Evolutionary conservation across 2,329 filamentous ascomycete genomes (phyloP).

Genomic region (Bipolaris oryzae): DNA sequence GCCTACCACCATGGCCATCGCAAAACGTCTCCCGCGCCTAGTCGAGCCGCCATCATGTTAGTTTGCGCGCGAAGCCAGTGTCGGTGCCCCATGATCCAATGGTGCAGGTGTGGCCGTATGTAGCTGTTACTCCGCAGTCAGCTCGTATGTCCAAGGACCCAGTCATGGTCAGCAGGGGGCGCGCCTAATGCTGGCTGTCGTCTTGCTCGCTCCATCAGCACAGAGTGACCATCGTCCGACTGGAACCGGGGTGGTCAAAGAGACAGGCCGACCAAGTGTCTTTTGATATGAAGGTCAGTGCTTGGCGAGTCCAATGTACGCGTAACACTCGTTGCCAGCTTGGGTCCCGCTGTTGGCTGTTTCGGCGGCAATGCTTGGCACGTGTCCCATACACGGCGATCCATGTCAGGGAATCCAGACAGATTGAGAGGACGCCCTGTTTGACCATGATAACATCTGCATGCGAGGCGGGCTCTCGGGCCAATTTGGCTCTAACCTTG

Average conservation of each 20-base stretch:
- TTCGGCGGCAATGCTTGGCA: conserved; percentile 15
- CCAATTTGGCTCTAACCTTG: neutral
- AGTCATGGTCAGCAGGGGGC: neutral
- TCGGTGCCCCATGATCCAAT: neutral
- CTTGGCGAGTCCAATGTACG: conserved; percentile 8
- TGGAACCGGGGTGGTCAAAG: neutral
- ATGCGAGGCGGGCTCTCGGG: neutral
- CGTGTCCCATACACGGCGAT: conserved; percentile 4
- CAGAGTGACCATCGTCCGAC: neutral
- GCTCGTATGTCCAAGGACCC: neutral
- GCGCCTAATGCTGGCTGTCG: neutral
- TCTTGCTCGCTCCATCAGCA: neutral
- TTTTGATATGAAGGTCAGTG: conserved; percentile 3
- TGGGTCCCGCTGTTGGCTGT: conserved; percentile 12
- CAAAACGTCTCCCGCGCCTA: conserved; percentile 8
- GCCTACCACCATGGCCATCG: neutral
- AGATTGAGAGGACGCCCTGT: conserved; percentile 1
- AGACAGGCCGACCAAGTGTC: neutral
- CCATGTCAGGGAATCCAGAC: conserved; percentile 3
- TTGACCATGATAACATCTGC: neutral
- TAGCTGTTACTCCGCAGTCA: conserved; percentile 3
- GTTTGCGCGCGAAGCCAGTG: neutral
- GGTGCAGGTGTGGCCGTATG: conserved; percentile 8
- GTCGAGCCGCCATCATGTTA: conserved; percentile 3
- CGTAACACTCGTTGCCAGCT: conserved; percentile 7